A percentile compares a stretch with the other conserved stretches of the same genome.
Evolutionary conservation across 2,329 filamentous ascomycete genomes (phyloP).

Genomic region (Ophiostoma ulmi): DNA sequence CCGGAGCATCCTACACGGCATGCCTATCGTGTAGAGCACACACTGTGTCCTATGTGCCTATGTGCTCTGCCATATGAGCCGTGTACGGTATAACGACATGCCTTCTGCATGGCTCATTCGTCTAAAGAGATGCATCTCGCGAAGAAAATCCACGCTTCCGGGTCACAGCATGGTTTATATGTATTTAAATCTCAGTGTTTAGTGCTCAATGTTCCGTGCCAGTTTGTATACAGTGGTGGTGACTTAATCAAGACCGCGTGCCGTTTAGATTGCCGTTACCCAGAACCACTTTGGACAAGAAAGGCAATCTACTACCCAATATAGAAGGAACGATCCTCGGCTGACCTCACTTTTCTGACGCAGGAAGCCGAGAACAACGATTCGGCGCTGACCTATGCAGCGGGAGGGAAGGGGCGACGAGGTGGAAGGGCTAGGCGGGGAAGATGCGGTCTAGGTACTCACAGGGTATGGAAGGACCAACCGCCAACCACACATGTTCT

Average conservation of each 20-base stretch:
- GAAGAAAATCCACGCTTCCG: slow-evolving; percentile 9
- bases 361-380: background rate
- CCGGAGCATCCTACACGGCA: slow-evolving; percentile 18
- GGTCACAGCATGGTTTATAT: background rate
- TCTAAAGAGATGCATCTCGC: slow-evolving; percentile 13
- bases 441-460: background rate
- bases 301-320: background rate
- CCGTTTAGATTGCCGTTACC: background rate
- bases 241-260: slow-evolving; percentile 6
- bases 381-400: background rate
- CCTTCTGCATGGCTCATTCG: background rate
- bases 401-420: background rate
- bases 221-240: background rate
- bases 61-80: too few species aligned
- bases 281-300: background rate
- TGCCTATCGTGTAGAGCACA: background rate
- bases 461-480: background rate
- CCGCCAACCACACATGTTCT: background rate
- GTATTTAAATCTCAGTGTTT: background rate
- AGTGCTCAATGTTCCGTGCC: background rate
- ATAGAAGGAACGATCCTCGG: background rate
- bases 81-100: background rate
- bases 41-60: background rate
- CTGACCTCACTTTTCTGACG: background rate
- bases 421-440: too few species aligned